Evolutionary conservation across 2,329 filamentous ascomycete species (phyloP).

Genomic region (Sporothrix curviconia): DNA sequence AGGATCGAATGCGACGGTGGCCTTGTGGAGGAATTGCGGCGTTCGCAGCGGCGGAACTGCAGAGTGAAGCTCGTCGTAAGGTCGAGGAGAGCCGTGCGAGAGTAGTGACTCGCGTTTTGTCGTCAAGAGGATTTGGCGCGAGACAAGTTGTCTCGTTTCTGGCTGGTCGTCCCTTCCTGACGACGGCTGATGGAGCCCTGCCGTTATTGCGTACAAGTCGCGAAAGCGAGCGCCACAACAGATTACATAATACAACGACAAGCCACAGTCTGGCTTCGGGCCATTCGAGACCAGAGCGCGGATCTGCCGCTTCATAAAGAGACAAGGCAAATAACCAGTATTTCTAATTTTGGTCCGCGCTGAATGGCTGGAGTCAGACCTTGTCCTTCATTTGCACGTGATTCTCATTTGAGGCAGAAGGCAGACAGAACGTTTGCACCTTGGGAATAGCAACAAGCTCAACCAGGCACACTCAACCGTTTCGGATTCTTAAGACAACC

Average conservation of each 20-base stretch:
- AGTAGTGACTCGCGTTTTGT: not conserved
- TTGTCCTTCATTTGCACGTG: not conserved
- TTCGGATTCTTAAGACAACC: not conserved
- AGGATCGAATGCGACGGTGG: not conserved
- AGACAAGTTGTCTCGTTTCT: constrained; percentile 3
- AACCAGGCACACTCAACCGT: no score
- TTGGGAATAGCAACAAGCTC: no score
- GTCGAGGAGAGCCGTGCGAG: not conserved
- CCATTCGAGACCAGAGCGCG: not conserved
- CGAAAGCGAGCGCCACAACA: not conserved
- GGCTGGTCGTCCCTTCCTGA: not conserved
- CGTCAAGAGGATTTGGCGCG: not conserved
- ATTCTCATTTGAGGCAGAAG: not conserved
- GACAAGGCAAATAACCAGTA: no score
- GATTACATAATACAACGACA: not conserved
- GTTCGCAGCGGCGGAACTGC: not conserved
- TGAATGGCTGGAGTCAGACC: no score
- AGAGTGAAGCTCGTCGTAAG: not conserved
- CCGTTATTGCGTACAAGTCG: not conserved
- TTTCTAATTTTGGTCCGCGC: no score
- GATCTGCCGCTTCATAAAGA: not conserved
- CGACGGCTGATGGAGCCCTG: not conserved
- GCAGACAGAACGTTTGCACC: no score
- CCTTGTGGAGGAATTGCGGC: not conserved
- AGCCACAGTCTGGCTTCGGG: not conserved